A percentile compares a stretch with the other conserved stretches of the same genome.
Conservation (phyloP, 371 early-diverging fungal genomes). For the Circinella minor region DNA sequence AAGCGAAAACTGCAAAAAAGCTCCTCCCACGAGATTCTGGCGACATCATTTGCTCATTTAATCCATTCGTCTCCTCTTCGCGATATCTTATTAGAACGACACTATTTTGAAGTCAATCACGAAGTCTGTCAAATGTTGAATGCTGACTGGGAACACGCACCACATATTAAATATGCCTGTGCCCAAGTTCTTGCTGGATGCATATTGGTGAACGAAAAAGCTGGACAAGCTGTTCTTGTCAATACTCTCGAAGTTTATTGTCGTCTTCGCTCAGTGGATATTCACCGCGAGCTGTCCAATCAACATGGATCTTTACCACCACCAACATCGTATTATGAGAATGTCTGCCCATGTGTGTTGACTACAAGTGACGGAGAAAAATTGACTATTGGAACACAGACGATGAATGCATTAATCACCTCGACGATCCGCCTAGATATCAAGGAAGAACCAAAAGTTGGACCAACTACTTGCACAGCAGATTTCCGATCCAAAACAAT, state of each 20-base stretch:
- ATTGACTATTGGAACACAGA: slow-evolving; percentile 26
- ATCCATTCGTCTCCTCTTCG: slow-evolving; percentile 5
- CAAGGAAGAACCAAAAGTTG: slow-evolving; percentile 15
- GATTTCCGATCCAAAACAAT: slow-evolving; percentile 3
- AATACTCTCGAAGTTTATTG: slow-evolving; percentile 37
- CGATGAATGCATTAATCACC: slow-evolving; percentile 15
- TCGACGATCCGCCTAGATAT: slow-evolving; percentile 24
- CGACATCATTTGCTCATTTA: slow-evolving; percentile 5
- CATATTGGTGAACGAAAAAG: slow-evolving; percentile 21
- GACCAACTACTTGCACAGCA: slow-evolving; percentile 6
- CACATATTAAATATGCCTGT: slow-evolving; percentile 24
- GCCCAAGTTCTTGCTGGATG: slow-evolving; percentile 24
- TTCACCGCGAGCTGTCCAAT: slow-evolving; percentile 17
- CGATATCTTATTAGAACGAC: slow-evolving; percentile 8
- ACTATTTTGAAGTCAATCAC: slow-evolving; percentile 12
- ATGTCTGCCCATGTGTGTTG: slow-evolving; percentile 32
- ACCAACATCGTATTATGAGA: slow-evolving; percentile 19
- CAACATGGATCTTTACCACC: slow-evolving; percentile 23
- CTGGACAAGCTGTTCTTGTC: slow-evolving; percentile 29
- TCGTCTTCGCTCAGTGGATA: slow-evolving; percentile 17
- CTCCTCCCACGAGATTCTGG: background rate
- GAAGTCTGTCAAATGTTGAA: slow-evolving; percentile 15
- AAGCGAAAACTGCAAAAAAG: slow-evolving; percentile 2
- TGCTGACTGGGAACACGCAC: slow-evolving; percentile 20
- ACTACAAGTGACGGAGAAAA: slow-evolving; percentile 22